Conservation (phyloP, 305 asterid species). For the Fraxinus sp. region DNA sequence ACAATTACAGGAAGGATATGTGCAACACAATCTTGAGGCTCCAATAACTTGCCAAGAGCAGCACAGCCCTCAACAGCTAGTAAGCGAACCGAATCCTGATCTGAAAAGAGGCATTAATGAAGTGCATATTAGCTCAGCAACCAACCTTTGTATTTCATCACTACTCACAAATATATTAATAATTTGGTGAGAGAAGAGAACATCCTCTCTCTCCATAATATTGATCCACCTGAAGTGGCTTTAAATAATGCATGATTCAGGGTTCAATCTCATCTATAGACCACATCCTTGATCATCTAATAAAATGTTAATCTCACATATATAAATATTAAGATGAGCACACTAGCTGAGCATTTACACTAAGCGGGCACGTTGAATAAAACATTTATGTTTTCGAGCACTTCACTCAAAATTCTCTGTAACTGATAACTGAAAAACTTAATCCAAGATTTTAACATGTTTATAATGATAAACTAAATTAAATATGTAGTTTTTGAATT, state of each 20-base stretch:
- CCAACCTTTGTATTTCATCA: not conserved
- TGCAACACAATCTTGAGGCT: conserved; percentile 84
- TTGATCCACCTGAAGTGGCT: not conserved
- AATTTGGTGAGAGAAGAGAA: not conserved
- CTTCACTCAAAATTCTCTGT: not conserved
- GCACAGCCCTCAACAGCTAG: conserved; percentile 95
- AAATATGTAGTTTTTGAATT: not conserved
- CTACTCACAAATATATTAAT: not conserved
- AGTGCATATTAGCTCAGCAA: conserved; percentile 2
- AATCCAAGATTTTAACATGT: not conserved
- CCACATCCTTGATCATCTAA: not conserved
- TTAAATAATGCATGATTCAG: not conserved
- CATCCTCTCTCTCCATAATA: not conserved
- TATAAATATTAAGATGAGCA: not conserved
- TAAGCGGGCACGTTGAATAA: not conserved
- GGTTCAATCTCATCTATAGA: conserved; percentile 1
- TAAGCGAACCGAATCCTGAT: conserved; percentile 93
- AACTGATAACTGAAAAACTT: not conserved
- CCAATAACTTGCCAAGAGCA: conserved; percentile 85
- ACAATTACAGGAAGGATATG: conserved; percentile 91
- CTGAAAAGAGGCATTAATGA: conserved; percentile 36
- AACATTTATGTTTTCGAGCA: not conserved
- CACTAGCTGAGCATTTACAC: not conserved
- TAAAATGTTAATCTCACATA: not conserved
- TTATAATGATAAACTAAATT: not conserved